Evolutionary conservation across 306 rosid species (phyloP).

Genomic region (Acacia crassicarpa): DNA sequence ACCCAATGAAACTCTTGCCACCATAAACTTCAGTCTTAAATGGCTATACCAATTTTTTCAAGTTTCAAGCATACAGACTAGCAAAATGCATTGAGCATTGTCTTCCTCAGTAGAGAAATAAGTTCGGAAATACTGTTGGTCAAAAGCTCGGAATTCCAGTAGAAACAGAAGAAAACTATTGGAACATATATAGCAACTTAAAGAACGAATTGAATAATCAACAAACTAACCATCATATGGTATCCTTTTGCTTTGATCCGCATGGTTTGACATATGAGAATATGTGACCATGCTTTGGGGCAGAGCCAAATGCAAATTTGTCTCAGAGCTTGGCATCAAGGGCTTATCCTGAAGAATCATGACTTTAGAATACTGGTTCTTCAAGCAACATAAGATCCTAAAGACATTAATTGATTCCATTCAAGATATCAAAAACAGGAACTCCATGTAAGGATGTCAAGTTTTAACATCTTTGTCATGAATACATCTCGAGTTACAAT

Average conservation of each 20-base stretch:
- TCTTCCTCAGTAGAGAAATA: not conserved
- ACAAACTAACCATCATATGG: conserved; percentile 69
- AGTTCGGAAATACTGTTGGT: not conserved
- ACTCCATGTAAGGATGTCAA: conserved; percentile 35
- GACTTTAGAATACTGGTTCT: conserved; percentile 79
- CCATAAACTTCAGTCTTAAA: not conserved
- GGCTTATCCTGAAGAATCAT: conserved; percentile 93
- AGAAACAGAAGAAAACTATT: not conserved
- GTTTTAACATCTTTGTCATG: conserved; percentile 25
- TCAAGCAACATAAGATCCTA: conserved; percentile 70
- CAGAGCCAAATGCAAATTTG: conserved; percentile 50
- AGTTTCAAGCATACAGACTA: not conserved
- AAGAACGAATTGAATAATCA: not conserved
- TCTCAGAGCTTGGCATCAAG: conserved; percentile 62
- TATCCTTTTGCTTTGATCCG: conserved; percentile 53
- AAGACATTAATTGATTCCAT: conserved; percentile 54
- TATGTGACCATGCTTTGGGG: conserved; percentile 54
- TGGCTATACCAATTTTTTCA: not conserved
- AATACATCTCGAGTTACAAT: conserved; percentile 23
- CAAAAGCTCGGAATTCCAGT: not conserved
- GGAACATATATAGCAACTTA: not conserved
- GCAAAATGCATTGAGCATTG: not conserved
- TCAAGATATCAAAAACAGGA: conserved; percentile 52
- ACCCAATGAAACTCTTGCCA: not conserved
- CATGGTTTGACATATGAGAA: conserved; percentile 51